phyloP scores from a whole-genome alignment of 1,284 basidiomycete species.

The Apiotrichum brassicae region DNA sequence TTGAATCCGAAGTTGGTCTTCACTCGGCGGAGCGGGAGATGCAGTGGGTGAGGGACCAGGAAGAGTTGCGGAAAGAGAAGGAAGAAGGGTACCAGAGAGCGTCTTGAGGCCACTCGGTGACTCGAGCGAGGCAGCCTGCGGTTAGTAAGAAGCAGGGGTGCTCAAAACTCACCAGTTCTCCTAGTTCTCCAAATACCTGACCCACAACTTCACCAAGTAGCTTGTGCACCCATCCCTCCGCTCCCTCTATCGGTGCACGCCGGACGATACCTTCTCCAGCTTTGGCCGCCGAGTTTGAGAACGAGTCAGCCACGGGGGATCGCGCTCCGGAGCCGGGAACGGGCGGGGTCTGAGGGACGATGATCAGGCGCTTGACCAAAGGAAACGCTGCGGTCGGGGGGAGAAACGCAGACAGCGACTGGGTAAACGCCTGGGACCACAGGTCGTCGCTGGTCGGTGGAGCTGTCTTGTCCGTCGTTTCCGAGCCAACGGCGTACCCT shows the following conservation, averaged over 20 bases:
- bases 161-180: conserved; percentile 52
- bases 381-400: conserved; percentile 65
- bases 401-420: conserved; percentile 36
- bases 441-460: conserved; percentile 1
- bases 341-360: conserved; percentile 47
- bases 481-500: background rate
- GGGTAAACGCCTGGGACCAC: conserved; percentile 28
- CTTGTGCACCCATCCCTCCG: conserved; percentile 62
- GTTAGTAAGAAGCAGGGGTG: background rate
- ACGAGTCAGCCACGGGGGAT: conserved; percentile 1
- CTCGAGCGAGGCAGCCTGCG: conserved; percentile 44
- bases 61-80: conserved; percentile 32
- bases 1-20: conserved; percentile 8
- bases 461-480: background rate
- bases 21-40: conserved; percentile 7
- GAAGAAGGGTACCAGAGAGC: conserved; percentile 44
- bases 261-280: conserved; percentile 9
- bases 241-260: conserved; percentile 28
- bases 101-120: conserved; percentile 43
- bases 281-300: conserved; percentile 1
- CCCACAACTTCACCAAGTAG: conserved; percentile 78
- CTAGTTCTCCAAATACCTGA: conserved; percentile 72
- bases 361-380: conserved; percentile 51
- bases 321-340: background rate
- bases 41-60: background rate